phyloP scores from a whole-genome alignment of 495 filamentous ascomycete genomes.

The Aspergillus kassunensis region DNA sequence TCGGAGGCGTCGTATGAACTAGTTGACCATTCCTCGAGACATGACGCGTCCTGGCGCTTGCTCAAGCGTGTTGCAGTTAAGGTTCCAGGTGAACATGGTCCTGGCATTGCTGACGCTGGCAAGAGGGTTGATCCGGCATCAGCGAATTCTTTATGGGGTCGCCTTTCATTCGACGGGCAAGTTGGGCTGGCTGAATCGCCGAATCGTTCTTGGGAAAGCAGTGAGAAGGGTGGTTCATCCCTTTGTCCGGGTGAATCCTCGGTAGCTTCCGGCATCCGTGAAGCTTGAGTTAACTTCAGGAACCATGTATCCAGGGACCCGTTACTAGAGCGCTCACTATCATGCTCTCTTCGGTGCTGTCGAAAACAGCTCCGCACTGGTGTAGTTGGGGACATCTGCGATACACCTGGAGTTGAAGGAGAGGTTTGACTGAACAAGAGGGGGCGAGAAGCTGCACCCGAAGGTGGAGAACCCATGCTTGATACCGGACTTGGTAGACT shows the following conservation, averaged over 20 bases:
- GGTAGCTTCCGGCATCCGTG: slow-evolving; percentile 1
- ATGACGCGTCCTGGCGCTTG: slow-evolving; percentile 3
- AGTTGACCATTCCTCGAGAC: slow-evolving; percentile 41
- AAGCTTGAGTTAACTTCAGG: slow-evolving; percentile 23
- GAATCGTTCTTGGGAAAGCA: slow-evolving; percentile 26
- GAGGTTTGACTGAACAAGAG: not conserved
- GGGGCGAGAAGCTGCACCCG: slow-evolving; percentile 5
- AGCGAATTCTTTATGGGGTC: not conserved
- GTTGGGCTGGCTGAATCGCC: not conserved
- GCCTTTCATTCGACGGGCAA: not conserved
- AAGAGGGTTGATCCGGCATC: not conserved
- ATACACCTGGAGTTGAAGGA: not conserved
- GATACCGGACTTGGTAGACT: slow-evolving; percentile 7
- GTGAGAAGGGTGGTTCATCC: slow-evolving; percentile 18
- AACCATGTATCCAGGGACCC: slow-evolving; percentile 43
- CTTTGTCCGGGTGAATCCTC: not conserved
- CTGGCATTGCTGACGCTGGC: not conserved
- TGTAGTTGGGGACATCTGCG: not conserved
- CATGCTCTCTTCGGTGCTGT: slow-evolving; percentile 23
- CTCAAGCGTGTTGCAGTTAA: not conserved
- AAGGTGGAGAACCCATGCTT: not conserved
- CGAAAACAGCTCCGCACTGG: not conserved
- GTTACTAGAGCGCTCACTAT: slow-evolving; percentile 35
- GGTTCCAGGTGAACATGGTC: no score
- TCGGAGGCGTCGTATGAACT: slow-evolving; percentile 27